phyloP scores from a whole-genome alignment of 1,139 yeast genomes.

The Diutina neorugosa region DNA sequence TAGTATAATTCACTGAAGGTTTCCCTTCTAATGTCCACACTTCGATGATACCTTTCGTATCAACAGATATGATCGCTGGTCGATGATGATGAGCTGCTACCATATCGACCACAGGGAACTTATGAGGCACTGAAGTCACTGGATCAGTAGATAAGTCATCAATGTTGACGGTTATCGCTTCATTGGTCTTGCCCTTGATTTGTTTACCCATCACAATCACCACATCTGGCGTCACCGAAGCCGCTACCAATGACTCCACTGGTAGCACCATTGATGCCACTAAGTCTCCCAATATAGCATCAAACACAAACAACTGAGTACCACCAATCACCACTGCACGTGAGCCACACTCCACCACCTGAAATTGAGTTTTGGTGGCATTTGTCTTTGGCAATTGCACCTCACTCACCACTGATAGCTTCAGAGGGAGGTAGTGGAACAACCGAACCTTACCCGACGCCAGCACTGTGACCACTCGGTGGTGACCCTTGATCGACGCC shows the following conservation, averaged over 20 bases:
- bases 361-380: not conserved
- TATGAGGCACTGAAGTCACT: not conserved
- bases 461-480: not conserved
- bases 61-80: constrained; percentile 26
- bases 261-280: not conserved
- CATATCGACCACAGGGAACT: not conserved
- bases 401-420: not conserved
- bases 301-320: not conserved
- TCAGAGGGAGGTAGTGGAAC: not conserved
- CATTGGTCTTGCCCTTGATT: not conserved
- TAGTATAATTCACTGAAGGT: constrained; percentile 17
- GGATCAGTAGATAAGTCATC: not conserved
- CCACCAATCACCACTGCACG: not conserved
- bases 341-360: not conserved
- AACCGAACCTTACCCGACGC: not conserved
- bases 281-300: not conserved
- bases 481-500: not conserved
- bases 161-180: not conserved
- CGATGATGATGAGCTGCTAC: not conserved
- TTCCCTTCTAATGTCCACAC: constrained; percentile 20
- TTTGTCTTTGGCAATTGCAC: not conserved
- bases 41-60: constrained; percentile 30
- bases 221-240: too few relatives aligned
- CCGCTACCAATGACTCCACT: not conserved
- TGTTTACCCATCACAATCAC: not conserved